Conservation (phyloP, 352 stramenopile genomes). For the Pythium rhizo-oryzae region DNA sequence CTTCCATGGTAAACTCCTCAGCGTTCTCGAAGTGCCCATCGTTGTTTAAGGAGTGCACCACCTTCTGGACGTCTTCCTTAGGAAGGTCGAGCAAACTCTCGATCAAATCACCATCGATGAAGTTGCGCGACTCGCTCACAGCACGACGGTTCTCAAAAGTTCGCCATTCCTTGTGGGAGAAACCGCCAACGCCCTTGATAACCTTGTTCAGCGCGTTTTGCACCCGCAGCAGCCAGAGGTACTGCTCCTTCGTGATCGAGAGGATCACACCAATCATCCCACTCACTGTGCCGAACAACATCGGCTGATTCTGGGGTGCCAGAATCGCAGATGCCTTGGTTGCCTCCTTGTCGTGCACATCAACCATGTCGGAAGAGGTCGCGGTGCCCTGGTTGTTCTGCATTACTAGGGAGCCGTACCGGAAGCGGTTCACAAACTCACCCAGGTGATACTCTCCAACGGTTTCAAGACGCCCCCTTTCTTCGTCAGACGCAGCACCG, state of each 20-base stretch:
- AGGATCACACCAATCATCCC: slow-evolving; percentile 96
- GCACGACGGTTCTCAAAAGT: slow-evolving; percentile 92
- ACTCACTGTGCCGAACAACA: slow-evolving; percentile 96
- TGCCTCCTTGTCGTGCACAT: slow-evolving; percentile 32
- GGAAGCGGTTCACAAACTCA: slow-evolving; percentile 97
- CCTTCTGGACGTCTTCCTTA: slow-evolving; percentile 86
- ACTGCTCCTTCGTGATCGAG: slow-evolving; percentile 91
- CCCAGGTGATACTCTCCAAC: slow-evolving; percentile 95
- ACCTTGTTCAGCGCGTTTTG: slow-evolving; percentile 90
- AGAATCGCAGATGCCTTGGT: slow-evolving; percentile 10
- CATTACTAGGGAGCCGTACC: slow-evolving; percentile 95
- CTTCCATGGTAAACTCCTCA: slow-evolving; percentile 65
- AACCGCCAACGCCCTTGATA: slow-evolving; percentile 91
- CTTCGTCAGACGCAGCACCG: slow-evolving; percentile 92
- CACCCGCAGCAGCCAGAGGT: slow-evolving; percentile 90
- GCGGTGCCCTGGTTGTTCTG: slow-evolving; percentile 55
- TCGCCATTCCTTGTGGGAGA: slow-evolving; percentile 93
- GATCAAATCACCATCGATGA: slow-evolving; percentile 96
- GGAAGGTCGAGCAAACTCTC: slow-evolving; percentile 95
- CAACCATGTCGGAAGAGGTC: slow-evolving; percentile 50
- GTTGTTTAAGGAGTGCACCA: slow-evolving; percentile 93
- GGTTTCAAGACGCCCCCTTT: slow-evolving; percentile 91
- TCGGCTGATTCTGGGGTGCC: slow-evolving; percentile 43
- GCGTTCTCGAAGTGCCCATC: slow-evolving; percentile 74
- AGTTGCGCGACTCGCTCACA: slow-evolving; percentile 87